A percentile compares a stretch with the other conserved stretches of the same genome.
phyloP scores from a whole-genome alignment of 345 rosid species.

The Camelina hispida region DNA sequence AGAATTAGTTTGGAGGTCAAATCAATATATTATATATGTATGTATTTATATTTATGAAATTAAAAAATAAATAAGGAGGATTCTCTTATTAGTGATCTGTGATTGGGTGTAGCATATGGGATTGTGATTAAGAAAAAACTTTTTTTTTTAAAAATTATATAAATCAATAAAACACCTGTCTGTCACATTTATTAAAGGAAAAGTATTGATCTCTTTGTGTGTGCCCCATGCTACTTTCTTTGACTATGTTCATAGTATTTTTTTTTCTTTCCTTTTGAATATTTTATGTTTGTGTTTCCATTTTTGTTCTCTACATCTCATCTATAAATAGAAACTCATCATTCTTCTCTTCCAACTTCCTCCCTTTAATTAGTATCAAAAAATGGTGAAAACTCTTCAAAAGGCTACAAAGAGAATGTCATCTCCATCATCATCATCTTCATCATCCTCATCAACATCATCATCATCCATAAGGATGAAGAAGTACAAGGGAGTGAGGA shows the following conservation, averaged over 20 bases:
- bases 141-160: background rate
- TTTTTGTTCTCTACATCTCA: constrained; percentile 39
- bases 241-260: constrained; percentile 40
- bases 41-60: constrained; percentile 3
- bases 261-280: background rate
- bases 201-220: constrained; percentile 34
- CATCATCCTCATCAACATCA: constrained; percentile 40
- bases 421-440: constrained; percentile 37
- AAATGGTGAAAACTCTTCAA: constrained; percentile 67
- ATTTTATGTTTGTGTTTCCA: constrained; percentile 27
- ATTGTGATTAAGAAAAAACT: constrained; percentile 21
- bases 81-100: constrained; percentile 34
- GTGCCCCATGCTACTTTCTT: constrained; percentile 44
- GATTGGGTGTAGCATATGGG: constrained; percentile 44
- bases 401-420: constrained; percentile 48
- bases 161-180: constrained; percentile 27
- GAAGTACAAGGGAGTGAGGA: constrained; percentile 95
- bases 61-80: background rate
- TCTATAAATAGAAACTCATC: constrained; percentile 42
- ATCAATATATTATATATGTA: constrained; percentile 9
- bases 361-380: constrained; percentile 19
- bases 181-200: constrained; percentile 22
- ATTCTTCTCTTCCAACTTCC: constrained; percentile 33
- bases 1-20: constrained; percentile 22
- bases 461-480: constrained; percentile 48